These are phyloP conservation scores for Hymenoscyphus albidus DNA, from an alignment of 2,329 filamentous ascomycete species.

Conservation along the genomic window DNA sequence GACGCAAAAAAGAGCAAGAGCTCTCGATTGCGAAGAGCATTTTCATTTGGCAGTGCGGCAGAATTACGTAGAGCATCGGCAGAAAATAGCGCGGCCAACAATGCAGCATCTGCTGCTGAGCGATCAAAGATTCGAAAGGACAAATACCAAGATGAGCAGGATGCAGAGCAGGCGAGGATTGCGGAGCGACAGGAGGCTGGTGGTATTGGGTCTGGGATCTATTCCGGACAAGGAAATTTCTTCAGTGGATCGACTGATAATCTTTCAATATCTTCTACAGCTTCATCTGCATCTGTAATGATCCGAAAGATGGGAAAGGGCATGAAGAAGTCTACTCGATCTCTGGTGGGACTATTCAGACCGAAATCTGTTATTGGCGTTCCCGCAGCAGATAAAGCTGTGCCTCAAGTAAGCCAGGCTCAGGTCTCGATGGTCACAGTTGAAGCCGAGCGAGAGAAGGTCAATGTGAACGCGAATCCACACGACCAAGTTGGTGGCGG, in stretches of 20 bases:
- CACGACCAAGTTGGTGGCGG: conserved; percentile 65
- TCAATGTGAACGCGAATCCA: conserved; percentile 71
- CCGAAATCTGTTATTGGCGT: conserved; percentile 87
- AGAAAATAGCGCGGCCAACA: conserved; percentile 49
- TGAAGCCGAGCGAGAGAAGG: conserved; percentile 79
- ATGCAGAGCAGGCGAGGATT: conserved; percentile 87
- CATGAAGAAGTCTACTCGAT: conserved; percentile 91
- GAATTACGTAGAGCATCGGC: conserved; percentile 76
- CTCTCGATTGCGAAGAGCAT: conserved; percentile 79
- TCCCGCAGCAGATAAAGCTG: conserved; percentile 63
- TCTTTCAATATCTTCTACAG: conserved; percentile 83
- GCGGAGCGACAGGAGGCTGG: conserved; percentile 88
- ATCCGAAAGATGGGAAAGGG: conserved; percentile 98
- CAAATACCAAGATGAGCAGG: conserved; percentile 57
- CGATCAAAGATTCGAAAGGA: conserved; percentile 63
- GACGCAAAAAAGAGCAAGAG: conserved; percentile 80
- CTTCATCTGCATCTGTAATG: conserved; percentile 87
- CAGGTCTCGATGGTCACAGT: conserved; percentile 93
- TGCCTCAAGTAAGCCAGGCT: conserved; percentile 68
- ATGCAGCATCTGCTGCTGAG: conserved; percentile 36
- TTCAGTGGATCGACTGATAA: conserved; percentile 94
- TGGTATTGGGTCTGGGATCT: conserved; percentile 90
- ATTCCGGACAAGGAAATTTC: conserved; percentile 76
- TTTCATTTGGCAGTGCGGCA: conserved; percentile 93
- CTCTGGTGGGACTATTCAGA: conserved; percentile 88